These are phyloP conservation scores for Phytophthora agathidicida DNA, from an alignment of 352 stramenopile species.

Conservation along the genomic window DNA sequence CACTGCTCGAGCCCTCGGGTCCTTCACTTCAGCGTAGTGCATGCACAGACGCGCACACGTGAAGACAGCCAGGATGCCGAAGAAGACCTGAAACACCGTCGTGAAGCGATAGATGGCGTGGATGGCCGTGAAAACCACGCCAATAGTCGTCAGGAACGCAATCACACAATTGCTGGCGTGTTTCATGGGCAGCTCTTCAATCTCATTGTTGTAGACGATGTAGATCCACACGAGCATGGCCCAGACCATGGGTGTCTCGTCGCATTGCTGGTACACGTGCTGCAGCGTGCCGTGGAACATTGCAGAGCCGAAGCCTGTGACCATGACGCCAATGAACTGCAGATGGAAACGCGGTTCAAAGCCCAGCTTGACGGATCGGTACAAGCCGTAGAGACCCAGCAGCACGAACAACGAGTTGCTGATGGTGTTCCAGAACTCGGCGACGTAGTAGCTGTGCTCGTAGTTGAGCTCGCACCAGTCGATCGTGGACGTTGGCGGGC, in stretches of 20 bases:
- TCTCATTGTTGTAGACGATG: constrained; percentile 81
- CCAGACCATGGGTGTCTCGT: constrained; percentile 88
- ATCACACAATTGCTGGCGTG: constrained; percentile 43
- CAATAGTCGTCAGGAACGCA: constrained; percentile 53
- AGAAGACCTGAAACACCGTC: constrained; percentile 79
- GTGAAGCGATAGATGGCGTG: constrained; percentile 79
- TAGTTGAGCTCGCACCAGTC: constrained; percentile 91
- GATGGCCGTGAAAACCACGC: constrained; percentile 60
- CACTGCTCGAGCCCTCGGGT: constrained; percentile 57
- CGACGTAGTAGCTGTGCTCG: constrained; percentile 71
- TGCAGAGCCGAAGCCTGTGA: constrained; percentile 79
- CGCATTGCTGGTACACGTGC: constrained; percentile 79
- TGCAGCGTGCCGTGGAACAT: constrained; percentile 89
- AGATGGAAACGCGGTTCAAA: constrained; percentile 80
- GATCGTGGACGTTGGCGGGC: constrained; percentile 69
- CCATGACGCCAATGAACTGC: constrained; percentile 74
- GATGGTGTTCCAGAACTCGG: constrained; percentile 89
- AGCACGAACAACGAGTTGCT: constrained; percentile 83
- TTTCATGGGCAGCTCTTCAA: constrained; percentile 43
- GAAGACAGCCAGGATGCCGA: constrained; percentile 56
- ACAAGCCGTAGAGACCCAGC: constrained; percentile 72
- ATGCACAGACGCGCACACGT: constrained; percentile 51
- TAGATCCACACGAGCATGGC: constrained; percentile 81
- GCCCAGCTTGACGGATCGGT: constrained; percentile 53
- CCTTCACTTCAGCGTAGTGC: constrained; percentile 62